Evolutionary conservation across 129 eudicot species (phyloP), one percentile per base, ranked within the genome.

Genomic region (Lactuca saligna): DNA sequence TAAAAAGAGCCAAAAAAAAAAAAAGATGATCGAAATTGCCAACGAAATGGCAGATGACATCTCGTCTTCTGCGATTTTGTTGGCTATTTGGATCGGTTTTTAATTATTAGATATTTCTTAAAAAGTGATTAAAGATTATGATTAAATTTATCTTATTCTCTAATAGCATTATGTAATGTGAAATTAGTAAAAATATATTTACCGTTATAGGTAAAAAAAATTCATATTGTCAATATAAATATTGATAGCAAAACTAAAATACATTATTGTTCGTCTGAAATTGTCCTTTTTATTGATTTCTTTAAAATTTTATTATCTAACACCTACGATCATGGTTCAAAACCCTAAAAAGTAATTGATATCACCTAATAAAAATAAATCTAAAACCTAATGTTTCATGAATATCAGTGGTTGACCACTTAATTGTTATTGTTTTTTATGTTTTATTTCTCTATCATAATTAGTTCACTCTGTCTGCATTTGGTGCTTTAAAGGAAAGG

Each of bases 401-500:
- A 46, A 46, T 11, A 46, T 46, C 0, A 46, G 51, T 46, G 51
- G 51, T 46, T 46, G 51, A 12, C 51, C 15, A 46, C 51, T 10
- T 12, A 46, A 2, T 10, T 46, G n/a, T 46, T 46, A 46, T 46
- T 46, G 25, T 4, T 1, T 16, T 53, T 14, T 17, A 53, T 53
- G 20, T 53, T 53, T 17, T 53, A 17, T 53, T 53, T 53, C 57
- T 53, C 57, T 53, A 25, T 53, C 57, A 14, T 53, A 25, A 53
- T 53, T 53, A 53, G 57, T 53, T 53, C 57, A 9, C 25, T 53
- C 57, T 53, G 57, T 53, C 57, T 15, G 57, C 31, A 15, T 53
- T 15, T 53, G 57, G 17, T 53, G 57, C 57, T 53, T 53, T 53
- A 53, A 53, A 53, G 57, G 51, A 46, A 46, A 14, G 51, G 57